Evolutionary conservation across 2,329 filamentous ascomycete species (phyloP).

Genomic region (Neodidymelliopsis sp.): DNA sequence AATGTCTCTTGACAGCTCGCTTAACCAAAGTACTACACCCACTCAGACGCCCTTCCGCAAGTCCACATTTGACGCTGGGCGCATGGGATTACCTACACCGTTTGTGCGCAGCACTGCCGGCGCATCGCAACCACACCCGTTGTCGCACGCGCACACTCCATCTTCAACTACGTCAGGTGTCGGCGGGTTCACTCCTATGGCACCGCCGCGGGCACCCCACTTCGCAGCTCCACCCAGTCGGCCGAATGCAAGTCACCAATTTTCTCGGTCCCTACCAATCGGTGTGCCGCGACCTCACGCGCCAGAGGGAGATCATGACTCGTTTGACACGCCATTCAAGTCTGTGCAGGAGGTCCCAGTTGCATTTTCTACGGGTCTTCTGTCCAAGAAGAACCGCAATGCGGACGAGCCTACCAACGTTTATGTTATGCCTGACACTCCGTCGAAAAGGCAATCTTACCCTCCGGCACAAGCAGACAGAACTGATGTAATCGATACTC

Average conservation of each 20-base stretch:
- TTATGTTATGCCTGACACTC: slow-evolving; percentile 87
- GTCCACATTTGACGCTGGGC: slow-evolving; percentile 39
- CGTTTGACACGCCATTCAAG: slow-evolving; percentile 81
- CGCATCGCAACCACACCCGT: slow-evolving; percentile 68
- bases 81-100: slow-evolving; percentile 34
- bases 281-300: slow-evolving; percentile 64
- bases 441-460: slow-evolving; percentile 88
- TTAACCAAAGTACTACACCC: slow-evolving; percentile 72
- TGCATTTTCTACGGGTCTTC: slow-evolving; percentile 84
- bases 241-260: slow-evolving; percentile 48
- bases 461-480: slow-evolving; percentile 62
- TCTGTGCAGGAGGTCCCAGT: slow-evolving; percentile 74
- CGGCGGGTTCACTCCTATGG: slow-evolving; percentile 63
- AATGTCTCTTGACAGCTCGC: slow-evolving; percentile 79
- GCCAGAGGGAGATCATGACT: slow-evolving; percentile 58
- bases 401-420: slow-evolving; percentile 68
- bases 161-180: slow-evolving; percentile 85
- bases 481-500: slow-evolving; percentile 51
- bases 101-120: slow-evolving; percentile 32
- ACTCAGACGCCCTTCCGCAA: slow-evolving; percentile 64
- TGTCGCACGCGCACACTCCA: slow-evolving; percentile 85
- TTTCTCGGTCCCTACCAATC: slow-evolving; percentile 78
- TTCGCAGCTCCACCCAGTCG: slow-evolving; percentile 31
- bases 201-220: slow-evolving; percentile 48
- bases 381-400: slow-evolving; percentile 89